Evolutionary conservation across 2,329 filamentous ascomycete species (phyloP).

Genomic region (Fusarium sp.): DNA sequence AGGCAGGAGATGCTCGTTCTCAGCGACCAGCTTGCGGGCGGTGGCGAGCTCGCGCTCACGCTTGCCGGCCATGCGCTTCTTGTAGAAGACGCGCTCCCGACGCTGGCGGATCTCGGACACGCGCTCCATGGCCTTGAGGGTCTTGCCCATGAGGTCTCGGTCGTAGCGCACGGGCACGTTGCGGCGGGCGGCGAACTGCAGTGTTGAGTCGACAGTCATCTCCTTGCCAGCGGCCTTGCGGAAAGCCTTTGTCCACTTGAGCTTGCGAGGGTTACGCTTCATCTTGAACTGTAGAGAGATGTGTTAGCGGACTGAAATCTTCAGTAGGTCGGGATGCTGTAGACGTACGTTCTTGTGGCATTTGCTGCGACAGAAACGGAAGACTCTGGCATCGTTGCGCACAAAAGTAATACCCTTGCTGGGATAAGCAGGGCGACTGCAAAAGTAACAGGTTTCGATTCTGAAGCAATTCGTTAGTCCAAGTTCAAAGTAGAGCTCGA

Average conservation of each 20-base stretch:
- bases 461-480: slow-evolving; percentile 43
- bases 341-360: slow-evolving; percentile 67
- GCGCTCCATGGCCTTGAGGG: slow-evolving; percentile 90
- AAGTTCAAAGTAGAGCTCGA: slow-evolving; percentile 5
- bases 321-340: background rate
- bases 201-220: slow-evolving; percentile 92
- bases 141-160: slow-evolving; percentile 87
- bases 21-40: slow-evolving; percentile 87
- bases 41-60: slow-evolving; percentile 81
- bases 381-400: slow-evolving; percentile 63
- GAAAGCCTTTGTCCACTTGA: slow-evolving; percentile 97
- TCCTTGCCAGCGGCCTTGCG: slow-evolving; percentile 82
- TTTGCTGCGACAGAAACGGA: slow-evolving; percentile 70
- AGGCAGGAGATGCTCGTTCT: slow-evolving; percentile 93
- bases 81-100: slow-evolving; percentile 93
- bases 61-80: slow-evolving; percentile 92
- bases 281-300: slow-evolving; percentile 78
- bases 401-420: slow-evolving; percentile 67
- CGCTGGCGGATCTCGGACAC: slow-evolving; percentile 85
- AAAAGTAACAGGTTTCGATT: slow-evolving; percentile 60
- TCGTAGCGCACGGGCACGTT: slow-evolving; percentile 97
- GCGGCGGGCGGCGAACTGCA: slow-evolving; percentile 91
- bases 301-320: slow-evolving; percentile 16
- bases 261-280: slow-evolving; percentile 97
- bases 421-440: slow-evolving; percentile 62